Evolutionary conservation across 2,329 filamentous ascomycete genomes (phyloP).

Genomic region (Ramularia collo-cygni): DNA sequence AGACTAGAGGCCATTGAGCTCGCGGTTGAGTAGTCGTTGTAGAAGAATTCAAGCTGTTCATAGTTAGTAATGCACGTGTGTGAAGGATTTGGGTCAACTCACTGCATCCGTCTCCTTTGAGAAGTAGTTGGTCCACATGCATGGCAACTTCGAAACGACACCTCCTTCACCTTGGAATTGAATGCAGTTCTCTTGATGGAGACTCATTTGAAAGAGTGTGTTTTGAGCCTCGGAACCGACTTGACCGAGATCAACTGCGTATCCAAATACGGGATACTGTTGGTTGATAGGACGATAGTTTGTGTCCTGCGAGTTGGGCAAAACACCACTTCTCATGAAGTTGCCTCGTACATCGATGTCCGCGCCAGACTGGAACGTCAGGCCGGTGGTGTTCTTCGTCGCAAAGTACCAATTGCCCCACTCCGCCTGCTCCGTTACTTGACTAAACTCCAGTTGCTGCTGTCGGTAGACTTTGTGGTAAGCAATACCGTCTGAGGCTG

Average conservation of each 20-base stretch:
- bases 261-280: constrained; percentile 47
- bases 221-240: constrained; percentile 33
- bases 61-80: background rate
- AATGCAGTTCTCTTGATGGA: constrained; percentile 45
- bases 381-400: constrained; percentile 35
- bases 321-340: constrained; percentile 38
- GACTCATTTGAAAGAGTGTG: constrained; percentile 45
- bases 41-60: constrained; percentile 35
- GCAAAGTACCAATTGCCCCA: constrained; percentile 46
- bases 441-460: constrained; percentile 36
- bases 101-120: constrained; percentile 38
- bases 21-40: constrained; percentile 40
- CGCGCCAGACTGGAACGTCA: constrained; percentile 43
- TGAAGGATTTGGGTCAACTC: constrained; percentile 18
- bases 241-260: constrained; percentile 44
- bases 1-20: constrained; percentile 33
- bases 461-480: constrained; percentile 27
- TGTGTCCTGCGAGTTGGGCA: constrained; percentile 40
- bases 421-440: constrained; percentile 43
- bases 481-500: constrained; percentile 13
- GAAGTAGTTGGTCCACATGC: constrained; percentile 49
- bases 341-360: constrained; percentile 41
- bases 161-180: constrained; percentile 38
- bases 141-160: constrained; percentile 34
- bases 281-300: constrained; percentile 43